Evolutionary conservation across 1,284 basidiomycete species (phyloP).

Genomic region (Mycosarcoma mackinlayi): DNA sequence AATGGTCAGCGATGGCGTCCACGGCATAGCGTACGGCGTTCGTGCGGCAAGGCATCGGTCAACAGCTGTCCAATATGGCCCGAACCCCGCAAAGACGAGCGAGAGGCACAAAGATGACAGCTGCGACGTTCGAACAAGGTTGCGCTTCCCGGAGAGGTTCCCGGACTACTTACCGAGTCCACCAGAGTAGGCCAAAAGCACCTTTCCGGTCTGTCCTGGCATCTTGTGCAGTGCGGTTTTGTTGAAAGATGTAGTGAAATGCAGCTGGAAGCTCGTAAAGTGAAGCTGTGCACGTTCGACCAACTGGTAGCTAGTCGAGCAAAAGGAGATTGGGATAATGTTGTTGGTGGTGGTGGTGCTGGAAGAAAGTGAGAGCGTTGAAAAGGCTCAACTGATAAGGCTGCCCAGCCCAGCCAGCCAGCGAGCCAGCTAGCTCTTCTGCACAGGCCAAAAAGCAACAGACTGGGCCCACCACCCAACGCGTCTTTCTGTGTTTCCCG

Average conservation of each 20-base stretch:
- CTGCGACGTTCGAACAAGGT: constrained; percentile 3
- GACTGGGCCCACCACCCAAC: no score
- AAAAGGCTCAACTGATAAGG: constrained; percentile 21
- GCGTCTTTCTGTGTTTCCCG: constrained; percentile 13
- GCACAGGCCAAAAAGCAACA: constrained; percentile 16
- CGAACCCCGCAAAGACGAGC: constrained; percentile 21
- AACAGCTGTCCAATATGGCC: constrained; percentile 45
- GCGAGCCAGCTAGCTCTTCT: no score
- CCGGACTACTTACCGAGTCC: constrained; percentile 81
- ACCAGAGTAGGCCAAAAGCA: constrained; percentile 95
- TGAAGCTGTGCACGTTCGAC: neutral
- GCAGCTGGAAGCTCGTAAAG: neutral
- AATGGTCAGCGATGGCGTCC: constrained; percentile 35
- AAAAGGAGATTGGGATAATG: constrained; percentile 3
- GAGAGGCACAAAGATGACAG: constrained; percentile 9
- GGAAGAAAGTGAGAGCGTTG: constrained; percentile 3
- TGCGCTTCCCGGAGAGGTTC: constrained; percentile 37
- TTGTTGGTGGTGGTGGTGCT: constrained; percentile 19
- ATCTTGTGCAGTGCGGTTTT: constrained; percentile 20
- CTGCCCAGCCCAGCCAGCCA: neutral
- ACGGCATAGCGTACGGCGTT: constrained; percentile 11
- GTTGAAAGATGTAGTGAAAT: constrained; percentile 1
- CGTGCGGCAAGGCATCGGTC: constrained; percentile 17
- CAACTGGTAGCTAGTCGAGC: neutral
- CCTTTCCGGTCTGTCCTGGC: constrained; percentile 76